A percentile compares a stretch with the other conserved stretches of the same genome.
Conservation (phyloP, 2,329 filamentous ascomycete genomes). For the Neodidymelliopsis sp. region DNA sequence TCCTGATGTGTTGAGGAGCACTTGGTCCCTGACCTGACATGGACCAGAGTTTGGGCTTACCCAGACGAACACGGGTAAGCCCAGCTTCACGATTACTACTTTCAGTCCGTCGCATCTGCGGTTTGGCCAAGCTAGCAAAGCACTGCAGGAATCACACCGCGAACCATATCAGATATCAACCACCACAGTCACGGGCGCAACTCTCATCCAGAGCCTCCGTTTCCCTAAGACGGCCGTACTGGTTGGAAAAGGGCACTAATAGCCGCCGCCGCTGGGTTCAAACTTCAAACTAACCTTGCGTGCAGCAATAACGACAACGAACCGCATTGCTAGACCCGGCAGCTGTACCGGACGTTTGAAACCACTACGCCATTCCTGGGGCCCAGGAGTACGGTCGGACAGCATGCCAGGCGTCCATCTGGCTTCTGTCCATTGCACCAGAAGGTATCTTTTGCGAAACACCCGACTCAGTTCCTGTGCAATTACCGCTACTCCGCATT, state of each 20-base stretch:
- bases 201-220: too few relatives aligned
- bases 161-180: too few relatives aligned
- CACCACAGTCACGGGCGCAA: too few relatives aligned
- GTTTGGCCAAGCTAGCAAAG: too few relatives aligned
- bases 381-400: neutral
- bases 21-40: too few relatives aligned
- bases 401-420: neutral
- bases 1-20: neutral
- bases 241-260: too few relatives aligned
- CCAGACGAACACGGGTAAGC: too few relatives aligned
- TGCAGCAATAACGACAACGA: slow-evolving; percentile 2
- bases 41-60: too few relatives aligned
- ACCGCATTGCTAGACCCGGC: slow-evolving; percentile 1
- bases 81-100: too few relatives aligned
- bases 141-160: too few relatives aligned
- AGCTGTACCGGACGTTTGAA: slow-evolving; percentile 8
- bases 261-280: neutral
- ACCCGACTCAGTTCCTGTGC: neutral
- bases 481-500: slow-evolving; percentile 4
- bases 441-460: neutral
- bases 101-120: too few relatives aligned
- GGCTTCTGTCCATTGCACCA: neutral
- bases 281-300: slow-evolving; percentile 1
- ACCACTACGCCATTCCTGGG: neutral
- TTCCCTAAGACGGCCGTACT: too few relatives aligned